Evolutionary conservation across 352 stramenopile genomes (phyloP).

Genomic region (Pythium scleroteichum): DNA sequence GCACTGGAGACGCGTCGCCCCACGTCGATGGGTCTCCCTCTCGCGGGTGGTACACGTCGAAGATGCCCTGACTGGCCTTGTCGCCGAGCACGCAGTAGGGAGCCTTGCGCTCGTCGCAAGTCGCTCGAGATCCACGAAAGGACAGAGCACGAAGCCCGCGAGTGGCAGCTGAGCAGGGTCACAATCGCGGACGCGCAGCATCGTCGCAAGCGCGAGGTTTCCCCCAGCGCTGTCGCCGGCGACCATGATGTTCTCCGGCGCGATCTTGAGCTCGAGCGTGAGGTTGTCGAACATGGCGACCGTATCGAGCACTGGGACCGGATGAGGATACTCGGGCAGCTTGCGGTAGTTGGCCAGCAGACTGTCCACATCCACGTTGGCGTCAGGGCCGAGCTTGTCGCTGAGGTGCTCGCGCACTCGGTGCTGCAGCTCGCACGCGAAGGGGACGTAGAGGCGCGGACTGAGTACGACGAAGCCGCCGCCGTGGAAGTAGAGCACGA

Average conservation of each 20-base stretch:
- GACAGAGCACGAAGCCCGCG: conserved; percentile 38
- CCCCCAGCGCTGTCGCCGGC: conserved; percentile 27
- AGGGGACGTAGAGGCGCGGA: conserved; percentile 42
- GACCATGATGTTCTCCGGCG: conserved; percentile 33
- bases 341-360: conserved; percentile 35
- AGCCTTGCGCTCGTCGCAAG: conserved; percentile 20
- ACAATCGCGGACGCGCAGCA: conserved; percentile 29
- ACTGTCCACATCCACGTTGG: conserved; percentile 40
- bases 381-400: conserved; percentile 21
- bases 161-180: conserved; percentile 31
- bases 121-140: conserved; percentile 44
- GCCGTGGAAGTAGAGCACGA: conserved; percentile 60
- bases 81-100: conserved; percentile 25
- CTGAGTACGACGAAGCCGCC: conserved; percentile 47
- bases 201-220: conserved; percentile 13
- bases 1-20: conserved; percentile 24
- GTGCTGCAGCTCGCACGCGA: conserved; percentile 30
- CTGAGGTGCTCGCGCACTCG: conserved; percentile 24
- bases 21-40: conserved; percentile 20
- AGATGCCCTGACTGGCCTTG: conserved; percentile 8
- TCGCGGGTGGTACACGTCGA: conserved; percentile 20
- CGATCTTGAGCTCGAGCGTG: conserved; percentile 45
- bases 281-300: conserved; percentile 23
- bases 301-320: conserved; percentile 17
- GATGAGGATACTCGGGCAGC: conserved; percentile 23